phyloP scores from a whole-genome alignment of 1,139 yeast species.

The Pichia sp. region DNA sequence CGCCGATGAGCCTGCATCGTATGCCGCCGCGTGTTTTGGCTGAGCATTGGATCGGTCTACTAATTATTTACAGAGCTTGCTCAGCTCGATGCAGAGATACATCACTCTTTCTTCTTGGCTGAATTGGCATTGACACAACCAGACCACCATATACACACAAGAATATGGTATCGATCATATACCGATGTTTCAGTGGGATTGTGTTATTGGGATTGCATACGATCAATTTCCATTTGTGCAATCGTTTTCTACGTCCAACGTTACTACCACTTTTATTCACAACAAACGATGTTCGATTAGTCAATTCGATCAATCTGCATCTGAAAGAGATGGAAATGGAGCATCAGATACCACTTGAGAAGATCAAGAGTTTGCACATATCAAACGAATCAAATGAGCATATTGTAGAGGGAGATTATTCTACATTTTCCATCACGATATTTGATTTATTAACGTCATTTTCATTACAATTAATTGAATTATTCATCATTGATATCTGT shows the following conservation, averaged over 20 bases:
- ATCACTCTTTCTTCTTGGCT: no score
- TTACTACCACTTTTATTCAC: conserved; percentile 15
- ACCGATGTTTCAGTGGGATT: conserved; percentile 4
- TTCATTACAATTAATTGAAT: conserved; percentile 26
- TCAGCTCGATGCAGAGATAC: no score
- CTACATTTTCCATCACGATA: conserved; percentile 8
- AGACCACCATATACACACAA: background rate
- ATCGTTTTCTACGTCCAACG: conserved; percentile 11
- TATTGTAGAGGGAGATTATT: background rate
- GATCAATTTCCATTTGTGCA: conserved; percentile 7
- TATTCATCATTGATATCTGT: conserved; percentile 30
- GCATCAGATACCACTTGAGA: conserved; percentile 6
- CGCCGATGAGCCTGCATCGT: no score
- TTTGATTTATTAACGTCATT: conserved; percentile 28
- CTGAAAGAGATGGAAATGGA: conserved; percentile 12
- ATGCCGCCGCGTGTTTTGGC: no score
- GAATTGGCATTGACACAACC: no score
- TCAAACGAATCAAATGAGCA: background rate
- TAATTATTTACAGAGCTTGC: no score
- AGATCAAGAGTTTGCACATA: background rate
- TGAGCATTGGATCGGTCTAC: no score
- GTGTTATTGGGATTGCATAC: conserved; percentile 5
- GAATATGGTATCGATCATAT: background rate
- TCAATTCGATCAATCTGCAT: conserved; percentile 12
- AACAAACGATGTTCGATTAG: conserved; percentile 7